Evolutionary conservation across 441 rosid genomes (phyloP).

Genomic region (Geranium incanum): DNA sequence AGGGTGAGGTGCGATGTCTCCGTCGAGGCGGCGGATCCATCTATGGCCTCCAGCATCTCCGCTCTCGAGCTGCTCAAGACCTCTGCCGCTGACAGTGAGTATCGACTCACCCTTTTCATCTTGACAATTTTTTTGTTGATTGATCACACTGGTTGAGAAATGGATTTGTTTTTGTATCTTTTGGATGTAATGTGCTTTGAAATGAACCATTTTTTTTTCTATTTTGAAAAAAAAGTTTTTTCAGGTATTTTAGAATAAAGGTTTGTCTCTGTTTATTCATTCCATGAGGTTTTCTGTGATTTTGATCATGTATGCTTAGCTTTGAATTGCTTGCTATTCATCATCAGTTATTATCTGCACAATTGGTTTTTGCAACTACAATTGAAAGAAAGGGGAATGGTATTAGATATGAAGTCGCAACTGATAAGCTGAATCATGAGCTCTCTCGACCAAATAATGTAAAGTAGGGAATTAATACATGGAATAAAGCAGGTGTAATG

Average conservation of each 20-base stretch:
- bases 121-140: neutral
- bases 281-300: neutral
- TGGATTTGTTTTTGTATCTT: neutral
- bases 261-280: too few species aligned
- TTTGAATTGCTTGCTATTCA: neutral
- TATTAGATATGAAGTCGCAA: neutral
- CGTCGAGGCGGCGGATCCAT: conserved; percentile 30
- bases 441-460: neutral
- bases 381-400: neutral
- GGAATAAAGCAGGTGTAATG: neutral
- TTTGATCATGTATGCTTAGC: neutral
- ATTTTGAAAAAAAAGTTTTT: too few species aligned
- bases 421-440: neutral
- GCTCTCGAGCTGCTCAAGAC: conserved; percentile 87
- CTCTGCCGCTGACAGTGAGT: conserved; percentile 69
- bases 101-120: neutral
- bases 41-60: conserved; percentile 46
- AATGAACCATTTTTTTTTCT: too few species aligned
- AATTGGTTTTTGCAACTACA: too few species aligned
- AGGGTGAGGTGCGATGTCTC: conserved; percentile 30
- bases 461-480: neutral
- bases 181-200: conserved; percentile 6
- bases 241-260: too few species aligned
- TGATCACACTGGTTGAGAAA: neutral
- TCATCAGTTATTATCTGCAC: neutral